Evolutionary conservation across 495 filamentous ascomycete genomes (phyloP).

Genomic region (Aspergillus diversus): DNA sequence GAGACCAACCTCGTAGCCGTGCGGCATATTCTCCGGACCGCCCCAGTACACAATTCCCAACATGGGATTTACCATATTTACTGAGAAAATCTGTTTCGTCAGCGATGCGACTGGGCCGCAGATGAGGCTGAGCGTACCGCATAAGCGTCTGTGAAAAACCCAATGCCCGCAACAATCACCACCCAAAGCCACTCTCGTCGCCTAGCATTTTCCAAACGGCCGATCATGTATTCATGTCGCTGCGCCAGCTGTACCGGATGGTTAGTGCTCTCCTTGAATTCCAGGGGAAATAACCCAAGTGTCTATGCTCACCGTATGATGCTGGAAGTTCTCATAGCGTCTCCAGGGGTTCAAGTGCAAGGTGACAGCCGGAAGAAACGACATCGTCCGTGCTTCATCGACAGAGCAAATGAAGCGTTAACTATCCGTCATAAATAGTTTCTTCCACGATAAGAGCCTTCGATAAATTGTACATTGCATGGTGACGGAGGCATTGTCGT

Average conservation of each 20-base stretch:
- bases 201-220: slow-evolving; percentile 21
- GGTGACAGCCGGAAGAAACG: slow-evolving; percentile 12
- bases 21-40: slow-evolving; percentile 10
- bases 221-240: slow-evolving; percentile 19
- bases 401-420: not conserved
- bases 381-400: slow-evolving; percentile 3
- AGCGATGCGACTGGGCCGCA: not conserved
- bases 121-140: slow-evolving; percentile 28
- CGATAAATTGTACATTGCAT: not conserved
- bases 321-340: slow-evolving; percentile 18
- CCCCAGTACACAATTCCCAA: slow-evolving; percentile 58
- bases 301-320: slow-evolving; percentile 10
- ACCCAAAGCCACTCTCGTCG: slow-evolving; percentile 33
- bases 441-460: no score
- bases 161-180: slow-evolving; percentile 57
- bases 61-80: slow-evolving; percentile 57
- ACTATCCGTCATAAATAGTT: not conserved
- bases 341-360: slow-evolving; percentile 21
- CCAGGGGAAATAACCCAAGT: not conserved
- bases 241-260: slow-evolving; percentile 12
- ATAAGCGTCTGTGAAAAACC: slow-evolving; percentile 65
- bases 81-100: slow-evolving; percentile 46
- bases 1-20: slow-evolving; percentile 37
- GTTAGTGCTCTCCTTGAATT: not conserved
- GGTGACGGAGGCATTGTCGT: not conserved